phyloP scores from a whole-genome alignment of 768 basidiomycete genomes.

The Polyporus arcularius region DNA sequence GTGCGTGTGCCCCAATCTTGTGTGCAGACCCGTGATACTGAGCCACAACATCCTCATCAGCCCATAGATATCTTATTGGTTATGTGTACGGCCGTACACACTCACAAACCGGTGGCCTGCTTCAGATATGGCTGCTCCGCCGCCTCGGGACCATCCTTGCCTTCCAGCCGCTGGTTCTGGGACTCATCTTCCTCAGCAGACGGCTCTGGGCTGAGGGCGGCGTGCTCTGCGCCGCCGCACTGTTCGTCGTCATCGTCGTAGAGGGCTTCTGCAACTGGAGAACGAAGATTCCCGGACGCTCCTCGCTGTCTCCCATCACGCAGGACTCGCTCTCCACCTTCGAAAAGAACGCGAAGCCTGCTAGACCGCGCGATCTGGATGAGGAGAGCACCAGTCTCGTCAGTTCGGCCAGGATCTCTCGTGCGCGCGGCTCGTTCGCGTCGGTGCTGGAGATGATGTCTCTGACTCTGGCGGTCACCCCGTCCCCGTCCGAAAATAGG shows the following conservation, averaged over 20 bases:
- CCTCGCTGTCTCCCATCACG: constrained; percentile 56
- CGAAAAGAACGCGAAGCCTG: constrained; percentile 43
- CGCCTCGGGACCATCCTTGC: constrained; percentile 71
- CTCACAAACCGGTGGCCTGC: constrained; percentile 72
- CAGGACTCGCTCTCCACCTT: constrained; percentile 61
- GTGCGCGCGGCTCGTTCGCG: constrained; percentile 71
- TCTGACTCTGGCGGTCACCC: constrained; percentile 71
- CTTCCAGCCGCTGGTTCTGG: constrained; percentile 74
- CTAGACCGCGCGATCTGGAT: constrained; percentile 38
- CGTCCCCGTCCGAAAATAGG: constrained; percentile 52
- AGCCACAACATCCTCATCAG: constrained; percentile 35
- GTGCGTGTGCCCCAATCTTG: constrained; percentile 37
- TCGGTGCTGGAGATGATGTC: constrained; percentile 87
- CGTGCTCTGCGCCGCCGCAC: constrained; percentile 56
- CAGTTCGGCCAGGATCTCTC: constrained; percentile 35
- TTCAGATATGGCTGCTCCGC: constrained; percentile 75
- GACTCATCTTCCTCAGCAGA: constrained; percentile 69
- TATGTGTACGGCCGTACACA: constrained; percentile 76
- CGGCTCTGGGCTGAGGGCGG: constrained; percentile 73
- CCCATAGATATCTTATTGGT: constrained; percentile 78
- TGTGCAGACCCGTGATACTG: neutral
- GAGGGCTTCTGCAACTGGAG: constrained; percentile 59
- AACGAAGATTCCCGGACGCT: constrained; percentile 47
- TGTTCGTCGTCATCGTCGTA: constrained; percentile 55
- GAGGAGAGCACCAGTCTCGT: constrained; percentile 55